Evolutionary conservation across 768 basidiomycete species (phyloP).

Genomic region (Tephrocybe sp.): DNA sequence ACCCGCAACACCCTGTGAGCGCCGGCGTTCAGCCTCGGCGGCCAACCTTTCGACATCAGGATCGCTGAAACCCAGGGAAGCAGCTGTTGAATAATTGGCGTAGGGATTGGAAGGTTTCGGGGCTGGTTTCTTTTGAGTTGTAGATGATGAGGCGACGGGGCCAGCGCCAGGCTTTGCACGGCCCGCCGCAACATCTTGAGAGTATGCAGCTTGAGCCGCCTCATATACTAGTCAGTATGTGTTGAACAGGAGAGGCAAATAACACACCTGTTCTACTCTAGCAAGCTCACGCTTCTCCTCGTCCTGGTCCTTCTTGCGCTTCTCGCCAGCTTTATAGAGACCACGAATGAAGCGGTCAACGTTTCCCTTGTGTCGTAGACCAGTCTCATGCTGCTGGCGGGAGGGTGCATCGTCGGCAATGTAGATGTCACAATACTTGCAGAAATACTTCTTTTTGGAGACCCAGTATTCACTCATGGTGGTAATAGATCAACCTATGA

Average conservation of each 20-base stretch:
- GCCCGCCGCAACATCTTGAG: constrained; percentile 75
- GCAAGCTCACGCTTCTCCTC: constrained; percentile 89
- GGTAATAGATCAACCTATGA: constrained; percentile 5
- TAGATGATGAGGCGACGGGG: constrained; percentile 33
- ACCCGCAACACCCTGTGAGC: constrained; percentile 70
- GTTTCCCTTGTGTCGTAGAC: constrained; percentile 92
- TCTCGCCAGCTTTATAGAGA: constrained; percentile 91
- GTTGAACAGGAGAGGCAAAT: neutral
- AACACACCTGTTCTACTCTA: constrained; percentile 73
- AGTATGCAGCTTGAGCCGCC: constrained; percentile 81
- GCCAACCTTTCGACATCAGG: constrained; percentile 67
- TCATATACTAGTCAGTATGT: constrained; percentile 24
- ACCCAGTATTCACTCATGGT: constrained; percentile 92
- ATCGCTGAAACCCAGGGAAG: constrained; percentile 77
- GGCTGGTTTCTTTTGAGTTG: constrained; percentile 39
- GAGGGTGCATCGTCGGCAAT: constrained; percentile 97
- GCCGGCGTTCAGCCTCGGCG: constrained; percentile 60
- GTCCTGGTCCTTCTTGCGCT: constrained; percentile 79
- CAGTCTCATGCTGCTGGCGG: constrained; percentile 87
- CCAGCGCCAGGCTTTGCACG: constrained; percentile 40
- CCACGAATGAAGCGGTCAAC: constrained; percentile 89
- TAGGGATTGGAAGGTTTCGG: constrained; percentile 63
- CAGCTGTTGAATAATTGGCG: constrained; percentile 87
- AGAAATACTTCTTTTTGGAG: constrained; percentile 88
- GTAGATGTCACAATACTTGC: constrained; percentile 97